These are phyloP conservation scores for Penicillium olsonii DNA, from an alignment of 2,329 filamentous ascomycete genomes.

Conservation along the genomic window DNA sequence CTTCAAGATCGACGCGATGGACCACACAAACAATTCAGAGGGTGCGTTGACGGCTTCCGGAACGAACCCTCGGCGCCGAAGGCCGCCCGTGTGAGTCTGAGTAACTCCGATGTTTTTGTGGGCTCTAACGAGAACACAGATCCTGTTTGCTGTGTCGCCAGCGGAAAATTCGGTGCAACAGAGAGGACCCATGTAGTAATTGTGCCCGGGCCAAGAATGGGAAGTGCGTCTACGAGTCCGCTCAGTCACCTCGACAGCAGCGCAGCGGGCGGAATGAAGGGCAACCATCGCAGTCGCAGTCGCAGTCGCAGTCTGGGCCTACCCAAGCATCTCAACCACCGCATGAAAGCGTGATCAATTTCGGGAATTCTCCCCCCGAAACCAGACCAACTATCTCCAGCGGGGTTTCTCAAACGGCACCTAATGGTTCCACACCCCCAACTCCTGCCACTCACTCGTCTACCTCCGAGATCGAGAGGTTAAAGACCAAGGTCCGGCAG, in stretches of 20 bases:
- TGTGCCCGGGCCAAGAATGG: conserved; percentile 50
- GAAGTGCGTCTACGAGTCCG: conserved; percentile 20
- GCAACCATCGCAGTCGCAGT: neutral
- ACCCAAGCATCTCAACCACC: neutral
- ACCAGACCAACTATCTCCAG: conserved; percentile 12
- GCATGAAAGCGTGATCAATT: neutral
- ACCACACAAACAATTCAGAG: neutral
- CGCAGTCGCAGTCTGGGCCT: neutral
- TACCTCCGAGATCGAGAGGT: conserved; percentile 36
- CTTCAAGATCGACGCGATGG: neutral
- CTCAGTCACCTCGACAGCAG: conserved; percentile 7
- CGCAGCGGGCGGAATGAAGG: neutral
- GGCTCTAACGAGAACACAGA: conserved; percentile 29
- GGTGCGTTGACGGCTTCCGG: conserved; percentile 23
- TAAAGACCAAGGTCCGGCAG: conserved; percentile 44
- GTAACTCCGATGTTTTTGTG: neutral
- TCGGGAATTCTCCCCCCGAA: conserved; percentile 1
- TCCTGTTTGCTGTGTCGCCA: conserved; percentile 60
- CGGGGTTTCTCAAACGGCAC: conserved; percentile 9
- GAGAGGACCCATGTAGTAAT: conserved; percentile 60
- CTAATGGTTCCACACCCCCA: conserved; percentile 15
- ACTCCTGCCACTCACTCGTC: conserved; percentile 26
- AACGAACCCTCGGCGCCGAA: conserved; percentile 40
- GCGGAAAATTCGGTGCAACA: conserved; percentile 65
- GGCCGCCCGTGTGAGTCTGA: conserved; percentile 46